These are phyloP conservation scores for Gossypium gossypioides DNA, from an alignment of 441 rosid species.

Conservation along the genomic window DNA sequence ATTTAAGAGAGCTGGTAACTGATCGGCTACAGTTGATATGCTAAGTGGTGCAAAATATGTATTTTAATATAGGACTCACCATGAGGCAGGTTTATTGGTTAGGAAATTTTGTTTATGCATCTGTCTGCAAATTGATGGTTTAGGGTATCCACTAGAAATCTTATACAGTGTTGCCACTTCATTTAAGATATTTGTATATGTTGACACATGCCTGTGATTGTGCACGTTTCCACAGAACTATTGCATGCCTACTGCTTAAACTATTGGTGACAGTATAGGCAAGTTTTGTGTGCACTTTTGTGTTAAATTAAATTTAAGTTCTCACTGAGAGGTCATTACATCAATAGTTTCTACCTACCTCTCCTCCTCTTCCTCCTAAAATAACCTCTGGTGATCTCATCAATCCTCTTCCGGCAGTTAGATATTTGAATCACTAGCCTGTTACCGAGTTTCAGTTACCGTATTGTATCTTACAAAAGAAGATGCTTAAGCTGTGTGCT, in stretches of 20 bases:
- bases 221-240: neutral
- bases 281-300: neutral
- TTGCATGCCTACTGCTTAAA: neutral
- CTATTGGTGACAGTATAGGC: neutral
- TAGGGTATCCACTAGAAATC: neutral
- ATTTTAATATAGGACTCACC: neutral
- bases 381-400: neutral
- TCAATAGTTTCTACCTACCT: neutral
- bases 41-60: neutral
- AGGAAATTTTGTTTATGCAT: neutral
- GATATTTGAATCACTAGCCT: neutral
- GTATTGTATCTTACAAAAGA: neutral
- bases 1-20: neutral
- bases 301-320: neutral
- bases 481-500: slow-evolving; percentile 7
- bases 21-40: neutral
- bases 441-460: neutral
- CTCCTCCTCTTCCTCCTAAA: neutral
- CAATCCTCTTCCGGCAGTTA: neutral
- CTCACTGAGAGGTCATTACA: neutral
- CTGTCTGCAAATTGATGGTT: slow-evolving; percentile 1
- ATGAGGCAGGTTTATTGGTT: neutral
- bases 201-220: neutral
- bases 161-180: neutral
- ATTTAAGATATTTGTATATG: neutral